These are phyloP conservation scores for Haematococcus lacustris DNA, from an alignment of 139 green algal species.

Conservation along the genomic window DNA sequence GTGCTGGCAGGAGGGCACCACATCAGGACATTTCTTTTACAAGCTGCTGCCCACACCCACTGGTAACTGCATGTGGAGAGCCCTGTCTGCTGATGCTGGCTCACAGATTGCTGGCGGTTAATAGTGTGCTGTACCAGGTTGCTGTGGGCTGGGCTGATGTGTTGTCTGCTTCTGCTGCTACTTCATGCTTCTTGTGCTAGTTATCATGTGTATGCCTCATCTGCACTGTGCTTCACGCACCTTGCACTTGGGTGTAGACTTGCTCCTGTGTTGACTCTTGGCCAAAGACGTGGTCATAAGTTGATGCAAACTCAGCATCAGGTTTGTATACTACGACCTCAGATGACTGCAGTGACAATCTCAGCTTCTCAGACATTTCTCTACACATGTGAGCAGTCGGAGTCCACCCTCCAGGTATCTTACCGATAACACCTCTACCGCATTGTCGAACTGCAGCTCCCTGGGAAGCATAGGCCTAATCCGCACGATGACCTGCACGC, in stretches of 20 bases:
- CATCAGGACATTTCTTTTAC: too few relatives aligned
- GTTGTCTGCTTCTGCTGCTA: too few relatives aligned
- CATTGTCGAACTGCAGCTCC: slow-evolving; percentile 35
- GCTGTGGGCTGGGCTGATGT: too few relatives aligned
- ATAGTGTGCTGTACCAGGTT: too few relatives aligned
- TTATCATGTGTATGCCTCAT: not conserved
- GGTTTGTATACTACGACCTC: slow-evolving; percentile 28
- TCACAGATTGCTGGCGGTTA: too few relatives aligned
- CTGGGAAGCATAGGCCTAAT: slow-evolving; percentile 42
- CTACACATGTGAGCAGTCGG: not conserved
- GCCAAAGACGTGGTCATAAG: slow-evolving; percentile 34
- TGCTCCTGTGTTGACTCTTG: slow-evolving; percentile 32
- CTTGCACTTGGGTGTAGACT: slow-evolving; percentile 18
- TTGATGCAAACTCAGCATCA: slow-evolving; percentile 31
- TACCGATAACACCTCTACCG: slow-evolving; percentile 34
- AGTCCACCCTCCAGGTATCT: slow-evolving; percentile 2
- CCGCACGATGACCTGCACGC: slow-evolving; percentile 37
- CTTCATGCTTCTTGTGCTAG: too few relatives aligned
- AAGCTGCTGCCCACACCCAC: too few relatives aligned
- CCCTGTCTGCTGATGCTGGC: not conserved
- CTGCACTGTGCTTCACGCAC: not conserved
- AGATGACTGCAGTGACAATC: not conserved
- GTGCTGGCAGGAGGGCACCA: not conserved
- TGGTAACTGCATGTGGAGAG: not conserved
- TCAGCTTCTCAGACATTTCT: too few relatives aligned